phyloP scores from a whole-genome alignment of 139 green algal species.

The Desmodesmus armatus region DNA sequence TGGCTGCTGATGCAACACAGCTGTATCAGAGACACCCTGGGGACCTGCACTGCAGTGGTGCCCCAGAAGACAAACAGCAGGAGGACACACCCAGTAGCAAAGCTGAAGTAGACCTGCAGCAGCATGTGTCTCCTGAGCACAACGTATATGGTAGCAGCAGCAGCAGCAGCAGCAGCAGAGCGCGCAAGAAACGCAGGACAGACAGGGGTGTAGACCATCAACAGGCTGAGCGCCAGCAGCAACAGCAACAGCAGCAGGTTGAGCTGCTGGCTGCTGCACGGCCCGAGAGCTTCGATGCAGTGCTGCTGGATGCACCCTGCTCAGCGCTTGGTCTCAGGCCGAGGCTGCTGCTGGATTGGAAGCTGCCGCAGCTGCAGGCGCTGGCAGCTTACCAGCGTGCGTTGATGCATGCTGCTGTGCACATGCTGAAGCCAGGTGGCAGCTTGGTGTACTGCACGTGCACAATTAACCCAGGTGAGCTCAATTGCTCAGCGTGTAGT shows the following conservation, averaged over 20 bases:
- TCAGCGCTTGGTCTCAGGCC: conserved; percentile 89
- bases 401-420: conserved; percentile 81
- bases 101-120: background rate
- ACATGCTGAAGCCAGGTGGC: conserved; percentile 81
- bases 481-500: background rate
- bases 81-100: background rate
- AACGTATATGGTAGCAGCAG: background rate
- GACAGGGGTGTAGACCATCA: too few species aligned
- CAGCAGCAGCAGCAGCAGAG: background rate
- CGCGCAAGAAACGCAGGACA: background rate
- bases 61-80: background rate
- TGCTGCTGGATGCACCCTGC: conserved; percentile 95
- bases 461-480: conserved; percentile 65
- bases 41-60: conserved; percentile 64
- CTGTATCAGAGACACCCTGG: too few species aligned
- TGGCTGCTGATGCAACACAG: conserved; percentile 45
- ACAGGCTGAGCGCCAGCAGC: background rate
- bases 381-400: conserved; percentile 80
- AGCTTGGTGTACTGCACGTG: conserved; percentile 92
- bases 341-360: conserved; percentile 62
- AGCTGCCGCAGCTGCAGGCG: conserved; percentile 33
- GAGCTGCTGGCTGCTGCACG: conserved; percentile 49
- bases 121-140: background rate
- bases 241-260: background rate
- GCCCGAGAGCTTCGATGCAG: conserved; percentile 78